phyloP scores from a whole-genome alignment of 2,329 filamentous ascomycete genomes.

The Arthrobotrys conoides region DNA sequence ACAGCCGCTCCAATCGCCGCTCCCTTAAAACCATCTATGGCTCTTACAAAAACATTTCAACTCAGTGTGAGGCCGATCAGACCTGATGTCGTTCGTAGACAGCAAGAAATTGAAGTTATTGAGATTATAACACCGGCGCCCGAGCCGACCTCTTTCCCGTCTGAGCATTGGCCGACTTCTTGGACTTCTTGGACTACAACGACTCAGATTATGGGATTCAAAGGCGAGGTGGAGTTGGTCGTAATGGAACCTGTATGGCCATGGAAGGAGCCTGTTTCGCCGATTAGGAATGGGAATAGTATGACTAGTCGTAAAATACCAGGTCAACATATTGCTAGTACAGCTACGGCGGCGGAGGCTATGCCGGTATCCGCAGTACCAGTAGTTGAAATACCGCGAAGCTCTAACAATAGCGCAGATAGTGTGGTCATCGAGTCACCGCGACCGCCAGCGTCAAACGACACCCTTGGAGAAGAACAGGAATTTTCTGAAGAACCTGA shows the following conservation, averaged over 20 bases:
- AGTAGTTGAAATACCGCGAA: too few relatives aligned
- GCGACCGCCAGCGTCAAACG: too few relatives aligned
- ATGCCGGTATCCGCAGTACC: too few relatives aligned
- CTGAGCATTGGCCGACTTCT: background rate
- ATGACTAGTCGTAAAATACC: too few relatives aligned
- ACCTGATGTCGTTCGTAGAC: background rate
- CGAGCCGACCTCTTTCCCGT: background rate
- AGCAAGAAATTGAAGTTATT: background rate
- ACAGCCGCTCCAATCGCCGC: background rate
- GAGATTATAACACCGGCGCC: background rate
- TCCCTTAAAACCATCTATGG: background rate
- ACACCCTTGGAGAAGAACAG: background rate
- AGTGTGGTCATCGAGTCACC: background rate
- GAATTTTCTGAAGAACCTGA: background rate
- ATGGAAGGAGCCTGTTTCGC: background rate
- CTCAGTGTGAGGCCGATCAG: background rate
- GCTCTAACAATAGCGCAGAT: background rate
- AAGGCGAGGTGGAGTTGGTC: background rate
- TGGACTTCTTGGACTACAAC: background rate
- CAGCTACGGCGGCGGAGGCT: background rate
- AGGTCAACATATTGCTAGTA: too few relatives aligned
- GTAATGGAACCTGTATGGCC: background rate
- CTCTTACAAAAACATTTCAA: background rate
- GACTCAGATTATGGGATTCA: background rate
- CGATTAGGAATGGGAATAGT: background rate